phyloP scores from a whole-genome alignment of 208 protist genomes.

The Leishmania turanica region DNA sequence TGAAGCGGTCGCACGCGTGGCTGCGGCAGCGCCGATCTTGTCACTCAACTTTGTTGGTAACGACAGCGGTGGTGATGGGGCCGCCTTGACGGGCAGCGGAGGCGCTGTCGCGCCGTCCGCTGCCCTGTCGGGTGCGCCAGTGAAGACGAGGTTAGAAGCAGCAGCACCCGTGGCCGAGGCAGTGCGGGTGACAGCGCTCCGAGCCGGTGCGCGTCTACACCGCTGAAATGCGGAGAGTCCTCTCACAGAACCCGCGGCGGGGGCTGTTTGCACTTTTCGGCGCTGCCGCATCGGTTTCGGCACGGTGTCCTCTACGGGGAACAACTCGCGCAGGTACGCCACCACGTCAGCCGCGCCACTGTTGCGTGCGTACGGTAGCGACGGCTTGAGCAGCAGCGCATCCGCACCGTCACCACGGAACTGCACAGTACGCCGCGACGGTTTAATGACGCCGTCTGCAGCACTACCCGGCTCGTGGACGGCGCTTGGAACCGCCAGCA shows the following conservation, averaged over 20 bases:
- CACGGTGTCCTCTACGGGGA: neutral
- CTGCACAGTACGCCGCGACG: neutral
- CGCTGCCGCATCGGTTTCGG: neutral
- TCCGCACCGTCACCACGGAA: neutral
- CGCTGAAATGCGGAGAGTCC: neutral
- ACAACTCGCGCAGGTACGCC: constrained; percentile 5
- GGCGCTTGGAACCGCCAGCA: neutral
- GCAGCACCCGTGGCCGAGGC: neutral
- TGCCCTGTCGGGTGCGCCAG: neutral
- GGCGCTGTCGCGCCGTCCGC: neutral
- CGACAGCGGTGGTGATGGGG: neutral
- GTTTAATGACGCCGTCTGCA: neutral
- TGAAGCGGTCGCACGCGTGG: neutral
- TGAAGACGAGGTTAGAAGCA: neutral
- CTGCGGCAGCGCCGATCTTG: neutral
- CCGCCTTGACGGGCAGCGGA: neutral
- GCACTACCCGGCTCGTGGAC: neutral
- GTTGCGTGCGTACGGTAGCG: neutral
- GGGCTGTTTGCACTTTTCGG: neutral
- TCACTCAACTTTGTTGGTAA: neutral
- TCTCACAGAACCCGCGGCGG: neutral
- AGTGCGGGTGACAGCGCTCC: neutral
- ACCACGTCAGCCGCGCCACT: neutral
- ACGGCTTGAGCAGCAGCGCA: neutral
- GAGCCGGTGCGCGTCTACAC: neutral